A percentile compares a stretch with the other conserved stretches of the same genome.
These are phyloP conservation scores for Glaciozyma martinii DNA, from an alignment of 768 basidiomycete genomes.

Conservation along the genomic window DNA sequence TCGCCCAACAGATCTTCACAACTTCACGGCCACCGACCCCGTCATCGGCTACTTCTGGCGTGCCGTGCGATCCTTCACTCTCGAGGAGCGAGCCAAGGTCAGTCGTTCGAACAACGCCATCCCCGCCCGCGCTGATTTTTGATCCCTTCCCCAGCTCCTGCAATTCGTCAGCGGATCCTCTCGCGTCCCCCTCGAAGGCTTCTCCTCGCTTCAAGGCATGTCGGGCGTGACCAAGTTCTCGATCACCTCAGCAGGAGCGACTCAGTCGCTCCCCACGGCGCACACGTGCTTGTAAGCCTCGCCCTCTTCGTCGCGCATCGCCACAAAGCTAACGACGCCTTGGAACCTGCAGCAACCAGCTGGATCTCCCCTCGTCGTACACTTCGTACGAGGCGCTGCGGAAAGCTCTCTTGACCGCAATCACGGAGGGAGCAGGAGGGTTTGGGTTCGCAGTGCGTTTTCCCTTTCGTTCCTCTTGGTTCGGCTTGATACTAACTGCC, in stretches of 20 bases:
- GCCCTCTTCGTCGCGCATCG: background rate
- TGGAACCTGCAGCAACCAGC: conserved; percentile 29
- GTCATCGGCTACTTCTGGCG: conserved; percentile 99
- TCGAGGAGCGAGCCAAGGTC: conserved; percentile 82
- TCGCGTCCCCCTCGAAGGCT: conserved; percentile 86
- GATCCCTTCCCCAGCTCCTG: conserved; percentile 49
- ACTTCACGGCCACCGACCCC: conserved; percentile 69
- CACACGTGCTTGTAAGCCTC: conserved; percentile 35
- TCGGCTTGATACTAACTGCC: too few species aligned
- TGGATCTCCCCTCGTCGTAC: conserved; percentile 73
- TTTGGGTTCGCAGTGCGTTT: conserved; percentile 61
- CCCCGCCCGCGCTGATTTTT: background rate
- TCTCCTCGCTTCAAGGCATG: conserved; percentile 70
- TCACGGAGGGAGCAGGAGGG: conserved; percentile 91
- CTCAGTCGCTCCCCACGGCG: conserved; percentile 15
- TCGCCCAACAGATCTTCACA: conserved; percentile 60
- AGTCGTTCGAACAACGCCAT: background rate
- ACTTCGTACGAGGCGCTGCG: conserved; percentile 94
- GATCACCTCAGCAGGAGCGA: conserved; percentile 23
- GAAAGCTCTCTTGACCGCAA: conserved; percentile 77
- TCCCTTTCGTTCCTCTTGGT: too few species aligned
- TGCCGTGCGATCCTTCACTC: conserved; percentile 90
- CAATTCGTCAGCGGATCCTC: conserved; percentile 85
- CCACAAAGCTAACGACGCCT: background rate
- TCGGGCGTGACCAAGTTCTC: conserved; percentile 33